Conservation (phyloP, 1,284 basidiomycete species). For the Pyrrhoderma lamaoense region DNA sequence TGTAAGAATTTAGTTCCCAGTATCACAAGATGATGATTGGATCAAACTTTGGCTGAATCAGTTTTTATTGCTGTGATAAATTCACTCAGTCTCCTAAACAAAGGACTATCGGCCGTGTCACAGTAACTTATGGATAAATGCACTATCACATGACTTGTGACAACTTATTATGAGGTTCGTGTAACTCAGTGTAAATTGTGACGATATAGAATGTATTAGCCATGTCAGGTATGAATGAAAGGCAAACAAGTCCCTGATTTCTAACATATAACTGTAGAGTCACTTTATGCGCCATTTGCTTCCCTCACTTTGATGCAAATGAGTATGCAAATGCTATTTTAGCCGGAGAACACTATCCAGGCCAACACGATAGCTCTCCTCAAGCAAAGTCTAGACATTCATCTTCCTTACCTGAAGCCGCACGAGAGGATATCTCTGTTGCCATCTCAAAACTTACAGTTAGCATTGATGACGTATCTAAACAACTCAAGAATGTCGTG, state of each 20-base stretch:
- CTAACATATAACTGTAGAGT: neutral
- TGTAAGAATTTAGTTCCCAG: too few species aligned
- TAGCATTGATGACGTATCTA: slow-evolving; percentile 83
- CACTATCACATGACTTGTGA: too few species aligned
- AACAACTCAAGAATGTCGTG: slow-evolving; percentile 79
- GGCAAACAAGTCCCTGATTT: neutral
- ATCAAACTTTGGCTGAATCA: too few species aligned
- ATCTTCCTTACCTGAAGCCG: slow-evolving; percentile 36
- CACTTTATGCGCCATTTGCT: slow-evolving; percentile 67
- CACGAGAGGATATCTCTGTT: slow-evolving; percentile 80
- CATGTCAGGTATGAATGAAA: slow-evolving; percentile 3
- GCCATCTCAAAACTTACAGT: slow-evolving; percentile 79
- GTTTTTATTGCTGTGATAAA: too few species aligned
- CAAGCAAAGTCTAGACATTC: slow-evolving; percentile 18
- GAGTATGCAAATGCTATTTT: slow-evolving; percentile 86
- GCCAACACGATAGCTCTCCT: neutral
- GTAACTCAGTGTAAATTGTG: too few species aligned
- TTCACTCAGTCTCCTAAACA: too few species aligned
- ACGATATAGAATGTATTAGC: too few species aligned
- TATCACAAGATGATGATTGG: too few species aligned
- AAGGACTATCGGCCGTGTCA: too few species aligned
- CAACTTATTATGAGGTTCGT: too few species aligned
- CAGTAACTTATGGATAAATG: too few species aligned
- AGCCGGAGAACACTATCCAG: slow-evolving; percentile 66
- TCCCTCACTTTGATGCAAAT: slow-evolving; percentile 71